Percentiles rank a stretch among this genome's conserved stretches.
phyloP scores from a whole-genome alignment of 1,284 basidiomycete genomes.

The Rhodotorula sp. region DNA sequence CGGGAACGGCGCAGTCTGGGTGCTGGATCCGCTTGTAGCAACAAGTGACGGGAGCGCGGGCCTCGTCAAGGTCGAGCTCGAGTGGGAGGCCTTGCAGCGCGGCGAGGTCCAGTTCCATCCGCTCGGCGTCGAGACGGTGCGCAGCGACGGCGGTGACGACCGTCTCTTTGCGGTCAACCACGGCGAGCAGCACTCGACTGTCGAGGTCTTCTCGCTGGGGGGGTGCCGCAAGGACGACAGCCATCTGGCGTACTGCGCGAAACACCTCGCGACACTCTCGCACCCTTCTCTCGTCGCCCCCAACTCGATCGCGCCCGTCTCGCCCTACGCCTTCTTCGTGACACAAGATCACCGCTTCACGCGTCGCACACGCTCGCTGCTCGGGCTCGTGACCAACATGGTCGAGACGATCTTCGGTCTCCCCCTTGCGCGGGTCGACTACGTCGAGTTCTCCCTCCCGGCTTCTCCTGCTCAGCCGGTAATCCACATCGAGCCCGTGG shows the following conservation, averaged over 20 bases:
- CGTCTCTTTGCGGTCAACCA: slow-evolving; percentile 24
- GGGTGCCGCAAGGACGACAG: not conserved
- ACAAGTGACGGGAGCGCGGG: not conserved
- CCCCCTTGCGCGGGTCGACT: slow-evolving; percentile 9
- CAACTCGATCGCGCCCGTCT: slow-evolving; percentile 16
- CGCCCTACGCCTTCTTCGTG: slow-evolving; percentile 14
- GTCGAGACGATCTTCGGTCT: slow-evolving; percentile 13
- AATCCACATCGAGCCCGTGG: not conserved
- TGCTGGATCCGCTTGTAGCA: not conserved
- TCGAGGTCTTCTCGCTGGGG: slow-evolving; percentile 21
- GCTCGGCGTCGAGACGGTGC: slow-evolving; percentile 8
- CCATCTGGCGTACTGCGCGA: not conserved
- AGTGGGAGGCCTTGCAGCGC: not conserved
- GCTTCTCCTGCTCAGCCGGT: too few relatives aligned
- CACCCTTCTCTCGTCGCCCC: slow-evolving; percentile 21
- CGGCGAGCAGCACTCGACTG: not conserved
- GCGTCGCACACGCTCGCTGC: not conserved
- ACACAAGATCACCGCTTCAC: slow-evolving; percentile 27
- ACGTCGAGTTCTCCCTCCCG: slow-evolving; percentile 2
- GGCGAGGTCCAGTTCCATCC: slow-evolving; percentile 14
- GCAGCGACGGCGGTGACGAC: not conserved
- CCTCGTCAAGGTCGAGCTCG: not conserved
- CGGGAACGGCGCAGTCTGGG: slow-evolving; percentile 9
- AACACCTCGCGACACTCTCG: slow-evolving; percentile 13
- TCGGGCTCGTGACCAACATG: slow-evolving; percentile 8